These are phyloP conservation scores for Rhodotorula toruloides DNA, from an alignment of 768 basidiomycete genomes.

Conservation along the genomic window DNA sequence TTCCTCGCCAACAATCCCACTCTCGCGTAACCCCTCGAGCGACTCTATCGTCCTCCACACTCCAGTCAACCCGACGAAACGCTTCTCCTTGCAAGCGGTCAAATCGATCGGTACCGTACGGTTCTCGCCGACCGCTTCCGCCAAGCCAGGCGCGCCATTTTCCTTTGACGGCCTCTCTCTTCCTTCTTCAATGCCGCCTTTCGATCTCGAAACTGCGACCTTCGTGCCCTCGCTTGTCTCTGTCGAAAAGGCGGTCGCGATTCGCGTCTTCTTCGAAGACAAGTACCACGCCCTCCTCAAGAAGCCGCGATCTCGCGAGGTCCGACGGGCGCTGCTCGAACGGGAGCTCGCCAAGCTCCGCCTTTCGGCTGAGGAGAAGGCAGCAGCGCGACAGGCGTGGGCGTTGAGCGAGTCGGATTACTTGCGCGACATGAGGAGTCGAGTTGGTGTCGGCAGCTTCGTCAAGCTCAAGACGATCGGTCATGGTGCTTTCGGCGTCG, in stretches of 20 bases:
- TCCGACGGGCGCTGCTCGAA: constrained; percentile 79
- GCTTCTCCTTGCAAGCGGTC: neutral
- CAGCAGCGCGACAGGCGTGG: constrained; percentile 68
- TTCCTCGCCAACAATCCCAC: neutral
- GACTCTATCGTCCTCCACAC: constrained; percentile 32
- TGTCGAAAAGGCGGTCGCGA: constrained; percentile 85
- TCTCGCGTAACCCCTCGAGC: constrained; percentile 11
- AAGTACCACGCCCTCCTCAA: constrained; percentile 79
- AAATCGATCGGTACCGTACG: constrained; percentile 6
- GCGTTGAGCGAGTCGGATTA: constrained; percentile 82
- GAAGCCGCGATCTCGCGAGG: constrained; percentile 76
- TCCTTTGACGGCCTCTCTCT: constrained; percentile 12
- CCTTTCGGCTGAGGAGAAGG: constrained; percentile 60
- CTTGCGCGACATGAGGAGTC: constrained; percentile 72
- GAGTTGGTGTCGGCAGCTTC: constrained; percentile 79
- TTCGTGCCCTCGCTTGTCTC: constrained; percentile 84
- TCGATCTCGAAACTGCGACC: constrained; percentile 44
- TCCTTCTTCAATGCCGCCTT: neutral
- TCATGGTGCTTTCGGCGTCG: constrained; percentile 89
- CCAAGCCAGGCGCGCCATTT: constrained; percentile 16
- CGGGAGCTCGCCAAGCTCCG: constrained; percentile 72
- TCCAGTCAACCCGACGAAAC: neutral
- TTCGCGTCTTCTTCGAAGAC: constrained; percentile 90
- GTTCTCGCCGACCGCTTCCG: constrained; percentile 14
- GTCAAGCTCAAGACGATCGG: constrained; percentile 69